These are phyloP conservation scores for Rasamsonia emersonii DNA, from an alignment of 2,329 filamentous ascomycete species.

Conservation along the genomic window DNA sequence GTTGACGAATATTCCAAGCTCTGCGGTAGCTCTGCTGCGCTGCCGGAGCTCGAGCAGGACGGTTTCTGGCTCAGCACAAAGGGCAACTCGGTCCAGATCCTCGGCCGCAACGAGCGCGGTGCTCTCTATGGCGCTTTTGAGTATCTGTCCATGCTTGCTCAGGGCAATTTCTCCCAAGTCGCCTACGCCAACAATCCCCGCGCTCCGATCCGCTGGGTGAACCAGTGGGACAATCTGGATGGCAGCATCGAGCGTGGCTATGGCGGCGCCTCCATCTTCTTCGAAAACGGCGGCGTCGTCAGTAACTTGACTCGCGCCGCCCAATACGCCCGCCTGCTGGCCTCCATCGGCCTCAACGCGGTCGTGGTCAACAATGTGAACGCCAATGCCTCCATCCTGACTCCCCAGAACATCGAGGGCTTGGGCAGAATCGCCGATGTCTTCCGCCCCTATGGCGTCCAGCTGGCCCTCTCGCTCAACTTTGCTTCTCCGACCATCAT, in stretches of 20 bases:
- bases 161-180: slow-evolving; percentile 45
- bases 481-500: slow-evolving; percentile 56
- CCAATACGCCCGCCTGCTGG: slow-evolving; percentile 57
- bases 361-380: slow-evolving; percentile 66
- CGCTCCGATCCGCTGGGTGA: slow-evolving; percentile 59
- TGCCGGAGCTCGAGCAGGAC: slow-evolving; percentile 24
- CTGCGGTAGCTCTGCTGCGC: slow-evolving; percentile 11
- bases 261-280: slow-evolving; percentile 61
- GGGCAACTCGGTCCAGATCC: slow-evolving; percentile 44
- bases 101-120: slow-evolving; percentile 59
- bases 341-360: slow-evolving; percentile 59
- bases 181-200: slow-evolving; percentile 47
- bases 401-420: slow-evolving; percentile 50
- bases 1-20: slow-evolving; percentile 19
- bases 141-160: slow-evolving; percentile 57
- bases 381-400: slow-evolving; percentile 53
- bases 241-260: slow-evolving; percentile 61
- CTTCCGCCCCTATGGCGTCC: slow-evolving; percentile 59
- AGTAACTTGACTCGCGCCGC: slow-evolving; percentile 51
- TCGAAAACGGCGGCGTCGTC: slow-evolving; percentile 47
- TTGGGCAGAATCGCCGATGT: slow-evolving; percentile 54
- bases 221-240: slow-evolving; percentile 66
- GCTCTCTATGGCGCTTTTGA: slow-evolving; percentile 62
- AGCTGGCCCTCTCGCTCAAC: slow-evolving; percentile 57
- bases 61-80: slow-evolving; percentile 53